Evolutionary conservation across 1,284 basidiomycete genomes (phyloP).

Genomic region (Peniophora sp.): DNA sequence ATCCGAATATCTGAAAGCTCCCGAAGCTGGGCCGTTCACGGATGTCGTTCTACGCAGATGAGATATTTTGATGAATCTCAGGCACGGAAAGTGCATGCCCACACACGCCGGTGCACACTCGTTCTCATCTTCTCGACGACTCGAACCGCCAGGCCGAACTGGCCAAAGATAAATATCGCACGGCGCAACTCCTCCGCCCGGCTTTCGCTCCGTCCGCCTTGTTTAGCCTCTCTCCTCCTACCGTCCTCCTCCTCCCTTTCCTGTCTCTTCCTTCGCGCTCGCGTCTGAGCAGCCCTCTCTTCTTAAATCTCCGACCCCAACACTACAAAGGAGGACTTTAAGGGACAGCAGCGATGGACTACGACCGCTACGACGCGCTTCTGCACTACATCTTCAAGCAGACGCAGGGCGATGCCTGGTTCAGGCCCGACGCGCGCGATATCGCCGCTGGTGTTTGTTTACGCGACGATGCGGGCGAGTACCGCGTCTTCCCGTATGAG

Average conservation of each 20-base stretch:
- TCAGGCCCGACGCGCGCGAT: conserved; percentile 41
- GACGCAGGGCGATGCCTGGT: conserved; percentile 54
- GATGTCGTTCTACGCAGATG: too few species aligned
- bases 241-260: conserved; percentile 3
- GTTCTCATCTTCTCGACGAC: too few species aligned
- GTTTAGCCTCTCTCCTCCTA: background rate
- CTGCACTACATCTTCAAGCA: conserved; percentile 50
- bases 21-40: too few species aligned
- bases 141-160: too few species aligned
- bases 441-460: conserved; percentile 57
- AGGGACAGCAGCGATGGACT: conserved; percentile 25
- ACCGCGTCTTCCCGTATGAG: conserved; percentile 70
- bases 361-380: conserved; percentile 43
- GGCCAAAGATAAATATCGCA: too few species aligned
- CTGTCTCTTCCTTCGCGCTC: conserved; percentile 5
- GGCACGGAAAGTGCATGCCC: too few species aligned
- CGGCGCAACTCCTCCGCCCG: too few species aligned
- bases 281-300: background rate
- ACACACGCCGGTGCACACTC: too few species aligned
- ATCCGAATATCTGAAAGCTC: too few species aligned
- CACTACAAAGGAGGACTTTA: background rate
- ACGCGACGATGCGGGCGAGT: conserved; percentile 47
- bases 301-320: conserved; percentile 2
- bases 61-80: too few species aligned
- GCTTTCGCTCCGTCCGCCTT: too few species aligned